Evolutionary conservation across 2,329 filamentous ascomycete genomes (phyloP).

Genomic region (Fusarium secorum): DNA sequence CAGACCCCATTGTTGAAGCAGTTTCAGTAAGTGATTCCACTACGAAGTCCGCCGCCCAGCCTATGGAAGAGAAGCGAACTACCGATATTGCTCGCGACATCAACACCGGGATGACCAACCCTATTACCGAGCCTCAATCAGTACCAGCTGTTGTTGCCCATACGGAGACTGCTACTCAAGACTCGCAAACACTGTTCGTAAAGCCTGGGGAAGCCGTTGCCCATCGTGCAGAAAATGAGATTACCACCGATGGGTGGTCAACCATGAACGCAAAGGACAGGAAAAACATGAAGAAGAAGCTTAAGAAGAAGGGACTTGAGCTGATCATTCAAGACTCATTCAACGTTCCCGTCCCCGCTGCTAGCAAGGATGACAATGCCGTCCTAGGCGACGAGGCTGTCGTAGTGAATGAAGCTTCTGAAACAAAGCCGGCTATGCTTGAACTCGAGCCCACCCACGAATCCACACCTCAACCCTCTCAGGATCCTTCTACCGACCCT

Average conservation of each 20-base stretch:
- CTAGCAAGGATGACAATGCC: not conserved
- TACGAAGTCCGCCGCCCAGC: not conserved
- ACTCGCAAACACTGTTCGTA: not conserved
- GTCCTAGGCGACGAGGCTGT: not conserved
- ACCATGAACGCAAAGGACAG: conserved; percentile 33
- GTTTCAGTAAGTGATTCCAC: not conserved
- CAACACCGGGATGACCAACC: not conserved
- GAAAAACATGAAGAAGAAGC: conserved; percentile 38
- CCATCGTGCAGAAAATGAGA: conserved; percentile 34
- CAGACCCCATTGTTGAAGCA: not conserved
- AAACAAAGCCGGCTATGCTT: not conserved
- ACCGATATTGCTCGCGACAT: not conserved
- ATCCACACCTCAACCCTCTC: not conserved
- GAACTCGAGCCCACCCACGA: not conserved
- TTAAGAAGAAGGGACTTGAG: conserved; percentile 36
- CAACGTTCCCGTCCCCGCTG: not conserved
- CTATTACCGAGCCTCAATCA: not conserved
- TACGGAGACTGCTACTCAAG: not conserved
- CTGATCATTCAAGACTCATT: conserved; percentile 25
- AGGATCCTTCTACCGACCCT: not conserved
- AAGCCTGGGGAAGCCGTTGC: not conserved
- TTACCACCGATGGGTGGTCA: conserved; percentile 34
- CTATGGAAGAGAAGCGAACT: not conserved
- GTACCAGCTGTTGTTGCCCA: not conserved
- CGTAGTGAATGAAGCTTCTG: not conserved